phyloP scores from a whole-genome alignment of 106 monocot genomes.

The Dendrobium huoshanense region DNA sequence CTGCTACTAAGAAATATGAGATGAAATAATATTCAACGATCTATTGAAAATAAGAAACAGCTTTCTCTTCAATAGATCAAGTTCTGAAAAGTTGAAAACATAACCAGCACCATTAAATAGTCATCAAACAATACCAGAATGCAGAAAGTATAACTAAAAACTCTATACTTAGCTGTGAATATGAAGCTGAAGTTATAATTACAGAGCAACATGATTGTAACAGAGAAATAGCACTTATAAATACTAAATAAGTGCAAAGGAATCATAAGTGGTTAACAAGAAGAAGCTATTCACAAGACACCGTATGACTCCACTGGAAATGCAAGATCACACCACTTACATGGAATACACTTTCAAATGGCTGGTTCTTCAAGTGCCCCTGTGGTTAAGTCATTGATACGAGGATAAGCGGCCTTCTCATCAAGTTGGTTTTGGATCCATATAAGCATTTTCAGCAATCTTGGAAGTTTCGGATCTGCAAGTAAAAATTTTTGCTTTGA shows the following conservation, averaged over 20 bases:
- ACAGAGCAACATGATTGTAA: neutral
- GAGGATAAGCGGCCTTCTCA: constrained; percentile 66
- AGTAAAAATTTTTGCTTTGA: neutral
- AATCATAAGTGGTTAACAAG: too few relatives aligned
- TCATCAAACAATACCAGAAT: neutral
- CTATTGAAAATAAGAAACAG: too few relatives aligned
- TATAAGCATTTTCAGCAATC: constrained; percentile 53
- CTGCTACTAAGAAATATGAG: too few relatives aligned
- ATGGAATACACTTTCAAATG: constrained; percentile 15
- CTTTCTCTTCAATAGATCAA: too few relatives aligned
- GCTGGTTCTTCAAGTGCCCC: constrained; percentile 50
- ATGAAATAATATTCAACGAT: too few relatives aligned
- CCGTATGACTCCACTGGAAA: too few relatives aligned
- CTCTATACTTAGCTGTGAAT: neutral
- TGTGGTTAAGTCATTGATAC: constrained; percentile 43
- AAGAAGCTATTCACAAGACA: too few relatives aligned
- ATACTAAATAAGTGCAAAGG: too few relatives aligned
- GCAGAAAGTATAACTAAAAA: too few relatives aligned
- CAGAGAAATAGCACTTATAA: neutral
- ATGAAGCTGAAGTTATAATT: neutral
- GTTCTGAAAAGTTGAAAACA: too few relatives aligned
- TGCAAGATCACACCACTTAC: neutral
- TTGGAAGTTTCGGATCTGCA: constrained; percentile 55
- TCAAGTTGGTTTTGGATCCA: constrained; percentile 66
- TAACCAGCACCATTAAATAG: neutral